phyloP scores from a whole-genome alignment of 305 asterid genomes.

The Solanum aculeatissimum region DNA sequence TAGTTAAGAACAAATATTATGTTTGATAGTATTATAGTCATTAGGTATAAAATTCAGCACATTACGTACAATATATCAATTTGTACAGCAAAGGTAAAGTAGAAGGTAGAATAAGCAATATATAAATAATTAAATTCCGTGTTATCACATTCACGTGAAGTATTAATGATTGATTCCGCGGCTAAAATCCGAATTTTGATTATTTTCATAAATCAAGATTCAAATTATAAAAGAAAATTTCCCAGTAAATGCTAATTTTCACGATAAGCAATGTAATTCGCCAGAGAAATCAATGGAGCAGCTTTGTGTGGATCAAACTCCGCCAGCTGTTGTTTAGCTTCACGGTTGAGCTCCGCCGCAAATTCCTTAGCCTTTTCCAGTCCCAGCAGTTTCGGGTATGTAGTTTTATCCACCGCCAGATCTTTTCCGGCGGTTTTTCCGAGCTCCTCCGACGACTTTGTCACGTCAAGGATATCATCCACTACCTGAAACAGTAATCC shows the following conservation, averaged over 20 bases:
- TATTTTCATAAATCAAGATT: neutral
- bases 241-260: slow-evolving; percentile 19
- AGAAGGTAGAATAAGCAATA: neutral
- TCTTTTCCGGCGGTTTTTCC: slow-evolving; percentile 89
- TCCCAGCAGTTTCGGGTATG: slow-evolving; percentile 71
- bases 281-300: slow-evolving; percentile 54
- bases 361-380: slow-evolving; percentile 56
- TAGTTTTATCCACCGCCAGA: slow-evolving; percentile 48
- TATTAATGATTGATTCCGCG: neutral
- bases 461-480: slow-evolving; percentile 76
- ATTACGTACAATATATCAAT: no score
- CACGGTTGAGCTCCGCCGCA: slow-evolving; percentile 40
- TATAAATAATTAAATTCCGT: no score
- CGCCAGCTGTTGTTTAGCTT: slow-evolving; percentile 44
- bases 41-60: no score
- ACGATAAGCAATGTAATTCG: slow-evolving; percentile 64
- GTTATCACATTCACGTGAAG: no score
- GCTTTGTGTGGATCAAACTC: slow-evolving; percentile 44
- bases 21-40: no score
- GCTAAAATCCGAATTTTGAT: neutral
- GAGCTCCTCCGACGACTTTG: slow-evolving; percentile 52
- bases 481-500: slow-evolving; percentile 78
- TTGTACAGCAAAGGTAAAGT: no score
- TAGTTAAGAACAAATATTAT: no score
- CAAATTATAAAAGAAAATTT: neutral